phyloP scores from a whole-genome alignment of 768 basidiomycete species.

The Boletus huronensis region DNA sequence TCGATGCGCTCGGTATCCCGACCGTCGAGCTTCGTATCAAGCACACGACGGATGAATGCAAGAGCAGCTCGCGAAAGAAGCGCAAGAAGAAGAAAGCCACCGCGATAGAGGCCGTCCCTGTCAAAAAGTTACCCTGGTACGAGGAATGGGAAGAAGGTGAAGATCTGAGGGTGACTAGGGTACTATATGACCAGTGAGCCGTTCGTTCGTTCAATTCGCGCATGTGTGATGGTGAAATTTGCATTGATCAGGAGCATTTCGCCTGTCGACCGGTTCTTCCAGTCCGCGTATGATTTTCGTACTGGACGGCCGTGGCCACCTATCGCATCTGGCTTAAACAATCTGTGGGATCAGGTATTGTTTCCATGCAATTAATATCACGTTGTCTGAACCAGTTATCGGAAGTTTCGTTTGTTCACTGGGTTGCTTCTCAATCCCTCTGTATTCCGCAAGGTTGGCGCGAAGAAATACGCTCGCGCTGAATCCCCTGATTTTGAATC shows the following conservation, averaged over 20 bases:
- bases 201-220: neutral
- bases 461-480: conserved; percentile 30
- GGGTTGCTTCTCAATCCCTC: conserved; percentile 54
- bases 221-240: neutral
- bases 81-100: conserved; percentile 39
- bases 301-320: conserved; percentile 38
- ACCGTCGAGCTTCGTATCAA: conserved; percentile 53
- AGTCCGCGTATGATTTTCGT: conserved; percentile 58
- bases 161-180: conserved; percentile 38
- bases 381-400: conserved; percentile 6
- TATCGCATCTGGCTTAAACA: conserved; percentile 29
- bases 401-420: conserved; percentile 57
- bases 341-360: conserved; percentile 65
- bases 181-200: conserved; percentile 51
- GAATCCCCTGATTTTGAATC: conserved; percentile 35
- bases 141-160: conserved; percentile 71
- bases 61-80: conserved; percentile 53
- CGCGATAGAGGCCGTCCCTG: conserved; percentile 13
- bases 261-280: conserved; percentile 52
- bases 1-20: conserved; percentile 64
- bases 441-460: conserved; percentile 27
- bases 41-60: conserved; percentile 55
- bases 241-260: conserved; percentile 37
- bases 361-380: neutral
- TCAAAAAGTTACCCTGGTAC: conserved; percentile 50